Evolutionary conservation across 225 moss, liverwort and hornwort species (phyloP).

Genomic region (Sphagnum tenellum): DNA sequence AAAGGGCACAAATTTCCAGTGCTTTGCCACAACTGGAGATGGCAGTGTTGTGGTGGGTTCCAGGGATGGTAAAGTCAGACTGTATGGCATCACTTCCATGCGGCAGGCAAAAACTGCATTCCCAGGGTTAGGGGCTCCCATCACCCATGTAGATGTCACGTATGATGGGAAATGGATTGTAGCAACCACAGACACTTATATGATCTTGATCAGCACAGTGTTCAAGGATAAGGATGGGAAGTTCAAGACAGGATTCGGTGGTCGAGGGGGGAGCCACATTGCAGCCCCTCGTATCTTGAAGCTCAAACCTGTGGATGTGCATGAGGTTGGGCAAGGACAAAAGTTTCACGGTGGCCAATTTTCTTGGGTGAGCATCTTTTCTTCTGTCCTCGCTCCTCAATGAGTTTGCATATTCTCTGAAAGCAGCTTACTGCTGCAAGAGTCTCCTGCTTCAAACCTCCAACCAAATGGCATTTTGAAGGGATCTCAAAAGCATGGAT

Average conservation of each 20-base stretch:
- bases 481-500: too few relatives aligned
- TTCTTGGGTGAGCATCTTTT: slow-evolving; percentile 55
- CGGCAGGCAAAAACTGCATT: slow-evolving; percentile 94
- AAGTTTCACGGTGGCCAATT: slow-evolving; percentile 87
- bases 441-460: too few relatives aligned
- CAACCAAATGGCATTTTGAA: too few relatives aligned
- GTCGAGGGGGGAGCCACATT: slow-evolving; percentile 68
- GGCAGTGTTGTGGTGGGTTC: slow-evolving; percentile 93
- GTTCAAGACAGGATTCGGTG: slow-evolving; percentile 69
- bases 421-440: too few relatives aligned
- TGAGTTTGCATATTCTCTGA: too few relatives aligned
- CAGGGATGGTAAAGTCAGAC: slow-evolving; percentile 85
- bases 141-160: slow-evolving; percentile 95
- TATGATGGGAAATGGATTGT: slow-evolving; percentile 95
- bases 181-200: slow-evolving; percentile 88
- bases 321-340: slow-evolving; percentile 52
- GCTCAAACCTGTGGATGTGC: slow-evolving; percentile 69
- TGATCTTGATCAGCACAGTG: slow-evolving; percentile 83
- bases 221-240: slow-evolving; percentile 89
- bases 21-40: slow-evolving; percentile 83
- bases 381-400: too few relatives aligned
- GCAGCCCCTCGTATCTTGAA: slow-evolving; percentile 86
- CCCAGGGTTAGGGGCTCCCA: slow-evolving; percentile 80
- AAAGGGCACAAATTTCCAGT: slow-evolving; percentile 79
- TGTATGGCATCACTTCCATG: slow-evolving; percentile 89